Percentiles rank a stretch among this genome's conserved stretches.
phyloP scores from a whole-genome alignment of 148 eudicot species.

The Vaccinium vitisidaea region DNA sequence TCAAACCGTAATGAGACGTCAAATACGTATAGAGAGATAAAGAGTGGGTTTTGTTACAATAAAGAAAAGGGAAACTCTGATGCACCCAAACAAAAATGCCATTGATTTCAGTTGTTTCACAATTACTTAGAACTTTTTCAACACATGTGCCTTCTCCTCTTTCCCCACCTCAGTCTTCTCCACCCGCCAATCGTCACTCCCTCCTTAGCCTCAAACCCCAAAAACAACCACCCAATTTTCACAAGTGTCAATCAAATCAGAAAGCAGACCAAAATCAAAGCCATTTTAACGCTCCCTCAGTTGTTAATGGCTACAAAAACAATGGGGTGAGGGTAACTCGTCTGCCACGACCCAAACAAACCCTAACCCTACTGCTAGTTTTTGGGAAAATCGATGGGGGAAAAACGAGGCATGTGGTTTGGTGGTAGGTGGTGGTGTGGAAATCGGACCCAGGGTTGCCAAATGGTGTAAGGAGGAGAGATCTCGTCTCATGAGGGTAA shows the following conservation, averaged over 20 bases:
- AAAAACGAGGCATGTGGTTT: conserved; percentile 28
- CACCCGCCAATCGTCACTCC: background rate
- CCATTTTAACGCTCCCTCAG: background rate
- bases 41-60: background rate
- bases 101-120: conserved; percentile 27
- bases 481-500: background rate
- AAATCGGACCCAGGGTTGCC: background rate
- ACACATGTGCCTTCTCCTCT: conserved; percentile 34
- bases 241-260: too few species aligned
- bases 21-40: background rate
- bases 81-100: conserved; percentile 22
- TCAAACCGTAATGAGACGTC: too few species aligned
- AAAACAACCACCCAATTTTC: background rate
- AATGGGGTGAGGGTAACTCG: background rate
- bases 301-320: background rate
- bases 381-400: conserved; percentile 3
- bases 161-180: conserved; percentile 23
- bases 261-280: background rate
- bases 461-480: background rate
- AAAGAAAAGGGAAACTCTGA: background rate
- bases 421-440: conserved; percentile 20
- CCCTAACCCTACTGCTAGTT: background rate
- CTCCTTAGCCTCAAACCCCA: background rate
- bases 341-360: background rate
- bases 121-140: conserved; percentile 30